phyloP scores from a whole-genome alignment of 1,139 yeast species.

The Pichia sp. region DNA sequence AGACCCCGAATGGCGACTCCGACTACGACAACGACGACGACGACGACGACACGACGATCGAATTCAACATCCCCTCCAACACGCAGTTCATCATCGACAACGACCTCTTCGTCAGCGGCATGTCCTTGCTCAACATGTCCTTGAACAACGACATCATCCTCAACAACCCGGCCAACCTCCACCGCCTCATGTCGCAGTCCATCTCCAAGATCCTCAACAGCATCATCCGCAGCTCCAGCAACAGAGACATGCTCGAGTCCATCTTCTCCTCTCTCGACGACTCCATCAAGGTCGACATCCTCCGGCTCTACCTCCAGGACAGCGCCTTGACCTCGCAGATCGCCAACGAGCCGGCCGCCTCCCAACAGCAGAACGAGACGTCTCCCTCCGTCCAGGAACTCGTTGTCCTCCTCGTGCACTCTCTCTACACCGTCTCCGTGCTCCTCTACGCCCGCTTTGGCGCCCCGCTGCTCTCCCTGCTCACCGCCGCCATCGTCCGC shows the following conservation, averaged over 20 bases:
- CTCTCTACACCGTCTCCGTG: not conserved
- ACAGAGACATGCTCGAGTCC: conserved; percentile 8
- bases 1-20: not conserved
- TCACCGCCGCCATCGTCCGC: not conserved
- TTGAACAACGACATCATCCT: conserved; percentile 19
- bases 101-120: conserved; percentile 9
- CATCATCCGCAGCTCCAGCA: conserved; percentile 1
- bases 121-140: conserved; percentile 19
- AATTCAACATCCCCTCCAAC: not conserved
- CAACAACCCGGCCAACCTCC: conserved; percentile 11
- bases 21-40: not conserved
- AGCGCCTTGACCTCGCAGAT: not conserved
- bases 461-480: not conserved
- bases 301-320: not conserved
- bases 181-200: conserved; percentile 17
- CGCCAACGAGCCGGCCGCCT: not conserved
- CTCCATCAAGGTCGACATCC: conserved; percentile 2
- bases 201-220: conserved; percentile 17
- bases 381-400: not conserved
- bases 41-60: conserved; percentile 1
- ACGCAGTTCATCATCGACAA: not conserved
- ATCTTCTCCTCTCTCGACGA: conserved; percentile 19
- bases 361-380: not conserved
- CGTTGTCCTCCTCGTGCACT: not conserved
- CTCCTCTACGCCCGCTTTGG: conserved; percentile 1